phyloP scores from a whole-genome alignment of 2,329 filamentous ascomycete genomes.

The Colletotrichum zoysiae region DNA sequence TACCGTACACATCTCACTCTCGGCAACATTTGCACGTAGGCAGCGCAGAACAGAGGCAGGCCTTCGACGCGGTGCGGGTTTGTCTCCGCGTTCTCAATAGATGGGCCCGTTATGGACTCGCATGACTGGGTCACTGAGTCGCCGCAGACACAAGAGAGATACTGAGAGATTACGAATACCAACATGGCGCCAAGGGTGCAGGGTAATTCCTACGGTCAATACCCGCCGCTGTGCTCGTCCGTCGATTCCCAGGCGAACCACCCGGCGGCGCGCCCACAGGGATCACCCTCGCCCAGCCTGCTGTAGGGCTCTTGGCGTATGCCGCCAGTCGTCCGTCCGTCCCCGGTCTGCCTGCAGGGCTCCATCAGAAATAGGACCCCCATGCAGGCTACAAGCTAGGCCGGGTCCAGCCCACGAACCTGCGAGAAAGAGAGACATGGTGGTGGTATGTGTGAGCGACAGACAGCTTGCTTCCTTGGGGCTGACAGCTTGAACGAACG shows the following conservation, averaged over 20 bases:
- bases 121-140: constrained; percentile 2
- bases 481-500: constrained; percentile 8
- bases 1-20: neutral
- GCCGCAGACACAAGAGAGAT: constrained; percentile 9
- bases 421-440: neutral
- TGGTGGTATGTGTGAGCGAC: constrained; percentile 13
- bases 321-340: neutral
- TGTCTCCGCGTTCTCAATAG: constrained; percentile 22
- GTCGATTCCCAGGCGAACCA: constrained; percentile 13
- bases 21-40: neutral
- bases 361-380: constrained; percentile 11
- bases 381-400: constrained; percentile 13
- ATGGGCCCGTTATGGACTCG: neutral
- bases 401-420: constrained; percentile 33
- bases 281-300: constrained; percentile 22
- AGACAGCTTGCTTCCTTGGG: neutral
- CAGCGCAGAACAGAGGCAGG: constrained; percentile 1
- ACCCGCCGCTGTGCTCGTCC: neutral
- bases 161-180: constrained; percentile 13
- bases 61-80: constrained; percentile 18
- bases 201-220: neutral
- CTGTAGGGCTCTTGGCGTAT: constrained; percentile 12
- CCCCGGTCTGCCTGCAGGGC: constrained; percentile 17
- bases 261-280: constrained; percentile 20
- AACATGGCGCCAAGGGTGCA: constrained; percentile 2